Evolutionary conservation across 2,329 filamentous ascomycete species (phyloP).

Genomic region (Colletotrichum sp.): DNA sequence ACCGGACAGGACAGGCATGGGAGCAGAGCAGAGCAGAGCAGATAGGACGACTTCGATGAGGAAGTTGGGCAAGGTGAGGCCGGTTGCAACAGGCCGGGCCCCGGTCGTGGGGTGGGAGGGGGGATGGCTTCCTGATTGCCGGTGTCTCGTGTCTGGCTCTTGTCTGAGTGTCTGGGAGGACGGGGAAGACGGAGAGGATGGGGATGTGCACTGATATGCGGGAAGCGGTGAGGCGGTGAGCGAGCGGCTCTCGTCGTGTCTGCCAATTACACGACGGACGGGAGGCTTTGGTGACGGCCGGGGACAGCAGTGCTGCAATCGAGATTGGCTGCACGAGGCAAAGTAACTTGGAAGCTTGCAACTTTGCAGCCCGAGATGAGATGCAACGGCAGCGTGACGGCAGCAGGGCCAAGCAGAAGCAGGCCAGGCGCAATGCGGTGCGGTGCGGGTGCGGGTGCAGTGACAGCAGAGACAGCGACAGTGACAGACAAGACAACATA

Average conservation of each 20-base stretch:
- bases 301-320: slow-evolving; percentile 14
- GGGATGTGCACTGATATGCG: slow-evolving; percentile 21
- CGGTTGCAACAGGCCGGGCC: slow-evolving; percentile 17
- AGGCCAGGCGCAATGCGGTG: not conserved
- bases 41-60: not conserved
- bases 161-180: slow-evolving; percentile 14
- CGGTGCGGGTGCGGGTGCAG: not conserved
- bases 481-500: not conserved
- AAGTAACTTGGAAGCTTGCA: not conserved
- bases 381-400: not conserved
- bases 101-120: slow-evolving; percentile 12
- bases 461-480: not conserved
- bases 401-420: not conserved
- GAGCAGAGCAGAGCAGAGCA: not conserved
- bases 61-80: slow-evolving; percentile 19
- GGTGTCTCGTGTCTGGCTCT: slow-evolving; percentile 17
- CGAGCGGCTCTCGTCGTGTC: slow-evolving; percentile 14
- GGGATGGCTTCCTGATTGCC: slow-evolving; percentile 15
- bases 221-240: slow-evolving; percentile 23
- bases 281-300: not conserved
- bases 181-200: slow-evolving; percentile 15
- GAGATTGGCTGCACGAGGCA: slow-evolving; percentile 12
- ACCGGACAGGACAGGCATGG: not conserved
- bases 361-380: not conserved
- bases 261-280: slow-evolving; percentile 13